phyloP scores from a whole-genome alignment of 306 rosid genomes.

The Fragaria vesca region DNA sequence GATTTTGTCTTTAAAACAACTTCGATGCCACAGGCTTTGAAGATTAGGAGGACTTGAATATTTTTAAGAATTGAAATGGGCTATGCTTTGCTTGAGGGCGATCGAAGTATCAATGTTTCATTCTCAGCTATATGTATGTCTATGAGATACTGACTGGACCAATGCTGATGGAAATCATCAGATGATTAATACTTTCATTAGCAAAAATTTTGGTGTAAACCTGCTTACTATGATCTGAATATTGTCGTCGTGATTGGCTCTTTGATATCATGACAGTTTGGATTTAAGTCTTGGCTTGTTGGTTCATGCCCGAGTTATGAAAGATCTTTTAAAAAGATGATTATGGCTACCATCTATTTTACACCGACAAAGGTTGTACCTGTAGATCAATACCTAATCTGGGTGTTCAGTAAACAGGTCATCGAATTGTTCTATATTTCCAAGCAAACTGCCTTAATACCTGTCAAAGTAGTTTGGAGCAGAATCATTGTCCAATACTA shows the following conservation, averaged over 20 bases:
- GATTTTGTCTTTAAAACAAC: neutral
- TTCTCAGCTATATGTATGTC: neutral
- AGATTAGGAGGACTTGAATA: neutral
- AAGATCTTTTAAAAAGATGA: neutral
- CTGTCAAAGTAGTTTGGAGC: neutral
- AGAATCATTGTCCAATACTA: neutral
- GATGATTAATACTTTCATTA: neutral
- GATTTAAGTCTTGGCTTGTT: neutral
- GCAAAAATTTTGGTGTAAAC: neutral
- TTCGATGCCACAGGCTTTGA: neutral
- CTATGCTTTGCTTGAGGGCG: neutral
- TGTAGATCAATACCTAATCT: neutral
- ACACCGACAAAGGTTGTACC: neutral
- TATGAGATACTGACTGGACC: neutral
- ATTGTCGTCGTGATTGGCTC: neutral
- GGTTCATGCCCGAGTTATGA: neutral
- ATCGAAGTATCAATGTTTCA: neutral
- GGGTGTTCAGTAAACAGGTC: neutral
- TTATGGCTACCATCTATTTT: neutral
- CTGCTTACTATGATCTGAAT: neutral
- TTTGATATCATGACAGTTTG: neutral
- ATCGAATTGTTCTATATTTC: neutral
- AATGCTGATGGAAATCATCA: neutral
- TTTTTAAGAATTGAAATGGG: neutral
- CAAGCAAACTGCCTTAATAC: neutral